Percentiles rank a stretch among this genome's conserved stretches.
phyloP scores from a whole-genome alignment of 73 alveolate species.

The Paramecium caudatum region DNA sequence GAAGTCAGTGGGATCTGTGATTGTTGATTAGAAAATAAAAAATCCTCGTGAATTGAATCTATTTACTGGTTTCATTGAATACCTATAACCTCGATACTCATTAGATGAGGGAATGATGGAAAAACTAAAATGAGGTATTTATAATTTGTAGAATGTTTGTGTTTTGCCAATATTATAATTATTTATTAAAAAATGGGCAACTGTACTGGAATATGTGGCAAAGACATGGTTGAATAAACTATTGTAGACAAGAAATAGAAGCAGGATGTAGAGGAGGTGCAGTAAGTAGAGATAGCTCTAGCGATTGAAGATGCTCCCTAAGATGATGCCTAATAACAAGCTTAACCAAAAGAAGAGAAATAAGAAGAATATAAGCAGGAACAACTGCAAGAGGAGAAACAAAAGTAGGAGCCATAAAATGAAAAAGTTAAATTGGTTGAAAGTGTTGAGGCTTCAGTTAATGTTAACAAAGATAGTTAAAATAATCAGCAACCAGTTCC shows the following conservation, averaged over 20 bases:
- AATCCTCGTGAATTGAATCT: background rate
- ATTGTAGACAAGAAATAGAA: conserved; percentile 44
- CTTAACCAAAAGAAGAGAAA: conserved; percentile 42
- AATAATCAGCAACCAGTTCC: conserved; percentile 25
- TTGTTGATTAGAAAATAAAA: conserved; percentile 3
- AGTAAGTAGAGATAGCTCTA: background rate
- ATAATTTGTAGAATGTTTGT: too few relatives aligned
- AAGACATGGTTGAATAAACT: conserved; percentile 38
- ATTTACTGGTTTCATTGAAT: background rate
- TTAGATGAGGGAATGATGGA: too few relatives aligned
- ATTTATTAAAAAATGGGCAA: conserved; percentile 66
- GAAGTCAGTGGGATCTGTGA: background rate
- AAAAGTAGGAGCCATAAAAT: background rate
- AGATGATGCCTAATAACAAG: conserved; percentile 57
- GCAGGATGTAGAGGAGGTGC: background rate
- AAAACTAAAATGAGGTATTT: too few relatives aligned
- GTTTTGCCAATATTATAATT: too few relatives aligned
- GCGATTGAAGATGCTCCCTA: background rate
- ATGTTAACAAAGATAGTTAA: conserved; percentile 36
- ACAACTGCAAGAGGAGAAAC: background rate
- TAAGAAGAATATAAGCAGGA: conserved; percentile 2
- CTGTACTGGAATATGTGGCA: conserved; percentile 69
- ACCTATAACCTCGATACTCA: background rate
- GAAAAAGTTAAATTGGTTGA: conserved; percentile 36
- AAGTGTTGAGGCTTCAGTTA: conserved; percentile 50